Percentiles rank a stretch among this genome's conserved stretches.
Evolutionary conservation across 2,329 filamentous ascomycete genomes (phyloP).

Genomic region (Colletotrichum liriopes): DNA sequence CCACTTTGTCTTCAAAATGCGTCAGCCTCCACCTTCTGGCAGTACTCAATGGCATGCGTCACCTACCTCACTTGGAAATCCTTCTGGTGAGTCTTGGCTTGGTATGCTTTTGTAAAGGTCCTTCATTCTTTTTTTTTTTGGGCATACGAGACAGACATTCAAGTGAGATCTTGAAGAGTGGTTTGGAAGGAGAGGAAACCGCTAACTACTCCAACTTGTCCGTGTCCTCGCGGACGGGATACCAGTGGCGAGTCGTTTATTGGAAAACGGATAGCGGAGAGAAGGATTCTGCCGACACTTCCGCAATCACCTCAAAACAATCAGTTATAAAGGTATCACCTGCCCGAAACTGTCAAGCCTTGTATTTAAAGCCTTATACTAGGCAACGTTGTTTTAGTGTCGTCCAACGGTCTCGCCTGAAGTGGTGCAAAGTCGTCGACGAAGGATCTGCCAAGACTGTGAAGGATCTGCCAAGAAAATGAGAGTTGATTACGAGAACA

Average conservation of each 20-base stretch:
- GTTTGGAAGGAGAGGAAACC: too few relatives aligned
- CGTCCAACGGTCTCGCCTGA: background rate
- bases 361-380: background rate
- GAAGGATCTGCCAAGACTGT: conserved; percentile 31
- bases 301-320: background rate
- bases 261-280: background rate
- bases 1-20: background rate
- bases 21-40: background rate
- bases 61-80: conserved; percentile 1
- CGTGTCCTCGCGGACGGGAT: background rate
- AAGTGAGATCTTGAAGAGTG: background rate
- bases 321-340: conserved; percentile 2
- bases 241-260: background rate
- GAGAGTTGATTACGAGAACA: background rate
- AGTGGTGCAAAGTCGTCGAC: background rate
- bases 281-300: background rate
- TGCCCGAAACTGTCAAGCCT: conserved; percentile 26
- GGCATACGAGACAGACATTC: too few relatives aligned
- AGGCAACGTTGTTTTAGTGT: background rate
- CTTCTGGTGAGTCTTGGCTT: conserved; percentile 19
- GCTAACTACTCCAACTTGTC: background rate
- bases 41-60: background rate
- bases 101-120: conserved; percentile 14
- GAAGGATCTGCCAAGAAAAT: conserved; percentile 38
- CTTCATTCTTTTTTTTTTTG: conserved; percentile 7